Evolutionary conservation across 2,329 filamentous ascomycete genomes (phyloP), one percentile per base, ranked within the genome.

Genomic region (Reticulascus tulasneorum): DNA sequence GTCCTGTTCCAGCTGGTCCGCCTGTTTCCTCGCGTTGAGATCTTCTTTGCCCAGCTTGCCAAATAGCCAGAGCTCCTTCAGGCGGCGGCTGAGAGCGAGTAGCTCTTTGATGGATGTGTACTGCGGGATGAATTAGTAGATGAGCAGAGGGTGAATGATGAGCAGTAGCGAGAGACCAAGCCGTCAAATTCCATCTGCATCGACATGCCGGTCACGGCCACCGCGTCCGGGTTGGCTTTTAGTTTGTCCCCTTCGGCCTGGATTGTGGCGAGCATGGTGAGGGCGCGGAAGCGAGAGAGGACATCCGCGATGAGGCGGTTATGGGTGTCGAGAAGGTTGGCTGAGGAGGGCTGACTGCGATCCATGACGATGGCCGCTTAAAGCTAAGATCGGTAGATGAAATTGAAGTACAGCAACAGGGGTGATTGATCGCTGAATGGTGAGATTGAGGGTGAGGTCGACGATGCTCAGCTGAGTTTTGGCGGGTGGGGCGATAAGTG

Each of bases 1-100:
- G 40, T 67, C 54, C 17, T 44, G 47, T 32, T 64, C 56, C 7
- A 66, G 53, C 38, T 50, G 51, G 31, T 57, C 58, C 29, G 64
- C 60, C 40, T 59, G 60, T 9, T 53, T 55, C 33, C 53, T 53
- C 25, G 54, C 52, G 26, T 55, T 53, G 15, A 52, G 51, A 38
- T 66, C 60, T 23, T 57, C 56, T 37, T 60, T 48, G 37, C 63
- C 59, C 19, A 70, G 58, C 30, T 67, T 53, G 1, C 66, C 59
- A 37, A 66, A 62, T 34, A 70, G 50, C 67, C 67, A 64, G 32
- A 69, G 56, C 51, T 72, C 58, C 45, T 71, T 68, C 53, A 70
- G 56, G 30, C 60, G 58, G 34, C 65, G 63, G 17, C 61, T 64
- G 5, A 69, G 55, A 5, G 64, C 53, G 36, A 69, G 58, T 7